phyloP scores from a whole-genome alignment of 2,329 filamentous ascomycete genomes.

The Gremmenia infestans region DNA sequence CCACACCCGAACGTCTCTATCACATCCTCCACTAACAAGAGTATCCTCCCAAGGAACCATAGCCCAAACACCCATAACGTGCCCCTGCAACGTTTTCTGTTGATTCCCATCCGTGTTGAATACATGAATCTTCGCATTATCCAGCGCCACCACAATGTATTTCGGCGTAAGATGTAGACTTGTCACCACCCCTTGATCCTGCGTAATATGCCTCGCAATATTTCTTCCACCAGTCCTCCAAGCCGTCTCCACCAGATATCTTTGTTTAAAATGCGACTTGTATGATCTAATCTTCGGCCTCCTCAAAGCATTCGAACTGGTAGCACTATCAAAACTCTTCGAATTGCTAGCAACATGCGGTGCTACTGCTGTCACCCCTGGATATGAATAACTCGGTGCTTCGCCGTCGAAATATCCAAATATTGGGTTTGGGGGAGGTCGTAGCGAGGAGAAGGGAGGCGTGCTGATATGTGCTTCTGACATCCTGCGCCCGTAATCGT shows the following conservation, averaged over 20 bases:
- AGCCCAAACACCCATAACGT: slow-evolving; percentile 99
- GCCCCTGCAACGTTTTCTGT: slow-evolving; percentile 83
- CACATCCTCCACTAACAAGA: slow-evolving; percentile 91
- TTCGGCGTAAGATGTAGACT: slow-evolving; percentile 90
- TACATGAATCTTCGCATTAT: slow-evolving; percentile 98
- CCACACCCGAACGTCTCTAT: slow-evolving; percentile 95
- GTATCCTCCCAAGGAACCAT: slow-evolving; percentile 98
- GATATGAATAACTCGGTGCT: slow-evolving; percentile 37
- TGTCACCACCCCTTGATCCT: slow-evolving; percentile 94
- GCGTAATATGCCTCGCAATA: slow-evolving; percentile 82
- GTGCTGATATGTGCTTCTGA: slow-evolving; percentile 34
- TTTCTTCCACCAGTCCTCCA: slow-evolving; percentile 90
- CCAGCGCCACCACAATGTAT: slow-evolving; percentile 94
- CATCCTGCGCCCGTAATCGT: slow-evolving; percentile 68
- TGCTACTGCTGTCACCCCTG: slow-evolving; percentile 37
- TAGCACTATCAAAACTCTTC: slow-evolving; percentile 52
- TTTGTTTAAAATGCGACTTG: slow-evolving; percentile 95
- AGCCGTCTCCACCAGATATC: slow-evolving; percentile 93
- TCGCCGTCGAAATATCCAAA: slow-evolving; percentile 16
- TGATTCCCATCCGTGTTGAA: slow-evolving; percentile 89
- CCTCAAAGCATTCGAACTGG: slow-evolving; percentile 35
- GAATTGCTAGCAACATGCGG: slow-evolving; percentile 29
- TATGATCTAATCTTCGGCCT: slow-evolving; percentile 73
- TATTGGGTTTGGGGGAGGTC: slow-evolving; percentile 28
- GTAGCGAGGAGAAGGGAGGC: slow-evolving; percentile 16